Evolutionary conservation across 1,139 yeast genomes (phyloP).

Genomic region (Debaryomycetaceae sp.): DNA sequence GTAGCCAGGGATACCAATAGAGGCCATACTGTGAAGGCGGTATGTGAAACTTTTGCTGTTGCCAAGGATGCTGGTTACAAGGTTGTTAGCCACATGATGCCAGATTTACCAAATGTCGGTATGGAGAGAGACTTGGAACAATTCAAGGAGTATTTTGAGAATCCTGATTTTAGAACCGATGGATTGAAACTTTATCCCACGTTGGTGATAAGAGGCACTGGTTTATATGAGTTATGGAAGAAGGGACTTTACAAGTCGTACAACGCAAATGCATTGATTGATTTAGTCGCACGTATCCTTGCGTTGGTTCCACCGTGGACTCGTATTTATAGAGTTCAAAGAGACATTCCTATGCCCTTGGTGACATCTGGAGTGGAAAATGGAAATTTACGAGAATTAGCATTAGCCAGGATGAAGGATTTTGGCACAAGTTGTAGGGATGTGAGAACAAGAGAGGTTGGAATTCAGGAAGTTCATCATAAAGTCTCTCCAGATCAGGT

Average conservation of each 20-base stretch:
- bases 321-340: conserved; percentile 93
- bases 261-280: conserved; percentile 91
- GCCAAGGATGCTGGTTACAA: conserved; percentile 98
- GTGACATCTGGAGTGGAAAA: conserved; percentile 98
- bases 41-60: conserved; percentile 89
- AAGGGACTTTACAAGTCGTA: conserved; percentile 92
- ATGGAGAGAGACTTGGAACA: conserved; percentile 98
- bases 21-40: conserved; percentile 96
- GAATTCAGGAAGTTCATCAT: conserved; percentile 97
- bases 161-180: conserved; percentile 95
- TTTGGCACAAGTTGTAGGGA: conserved; percentile 96
- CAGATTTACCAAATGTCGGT: conserved; percentile 97
- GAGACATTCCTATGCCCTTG: conserved; percentile 99
- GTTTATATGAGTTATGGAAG: conserved; percentile 95
- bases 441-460: conserved; percentile 98
- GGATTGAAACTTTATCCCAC: conserved; percentile 96
- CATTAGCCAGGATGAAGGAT: conserved; percentile 96
- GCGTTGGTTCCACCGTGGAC: conserved; percentile 99
- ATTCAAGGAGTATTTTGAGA: conserved; percentile 92
- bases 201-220: conserved; percentile 95
- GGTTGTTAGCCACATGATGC: conserved; percentile 99
- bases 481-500: conserved; percentile 97
- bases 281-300: conserved; percentile 88
- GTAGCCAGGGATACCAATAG: conserved; percentile 98
- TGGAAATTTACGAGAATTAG: conserved; percentile 93